Evolutionary conservation across 2,329 filamentous ascomycete species (phyloP), one percentile per base, ranked within the genome.

Genomic region (Claviceps maximensis): DNA sequence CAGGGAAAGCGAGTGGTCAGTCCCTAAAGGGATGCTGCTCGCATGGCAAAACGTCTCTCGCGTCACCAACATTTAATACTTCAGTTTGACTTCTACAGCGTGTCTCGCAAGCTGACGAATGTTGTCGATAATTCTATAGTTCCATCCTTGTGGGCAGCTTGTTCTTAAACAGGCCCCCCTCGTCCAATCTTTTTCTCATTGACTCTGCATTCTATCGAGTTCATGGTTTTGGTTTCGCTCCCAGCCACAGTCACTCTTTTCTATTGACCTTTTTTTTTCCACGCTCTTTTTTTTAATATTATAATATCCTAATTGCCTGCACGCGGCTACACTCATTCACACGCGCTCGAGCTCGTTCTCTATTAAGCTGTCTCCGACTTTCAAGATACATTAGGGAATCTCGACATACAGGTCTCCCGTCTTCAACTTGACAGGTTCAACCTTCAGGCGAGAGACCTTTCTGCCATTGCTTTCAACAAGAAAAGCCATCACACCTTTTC

Each of bases 271-370:
- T 33, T 67, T n/a, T 70, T 62, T 73, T 74, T 72, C 58, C 70
- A 78, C 77, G 67, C 71, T 79, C 61, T 53, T 79, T 79, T 79
- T 79, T 55, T 79, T 79, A 79, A 79, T 79, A 74, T 62, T 64
- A 65, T 79, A 79, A 78, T 75, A 70, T 64, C 70, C 65, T 72
- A 67, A 71, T 70, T 65, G 65, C 66, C 68, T 64, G 68, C 55
- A 67, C 65, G 67, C 69, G 66, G 66, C 63, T 67, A 64, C 65
- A 65, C 62, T 69, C 69, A 62, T 67, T 65, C 53, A 55, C 40
- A 48, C 58, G 50, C 58, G 51, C 54, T 55, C 58, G 55, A 61
- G 46, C 55, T 56, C 58, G 53, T 53, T 74, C 70, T 62, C 72
- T 74, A 67, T 63, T 59, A 58, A 64, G 65, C 62, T 60, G 63